A percentile compares a stretch with the other conserved stretches of the same genome.
These are phyloP conservation scores for Amaranthus palmeri DNA, from an alignment of 148 eudicot genomes.

Conservation along the genomic window DNA sequence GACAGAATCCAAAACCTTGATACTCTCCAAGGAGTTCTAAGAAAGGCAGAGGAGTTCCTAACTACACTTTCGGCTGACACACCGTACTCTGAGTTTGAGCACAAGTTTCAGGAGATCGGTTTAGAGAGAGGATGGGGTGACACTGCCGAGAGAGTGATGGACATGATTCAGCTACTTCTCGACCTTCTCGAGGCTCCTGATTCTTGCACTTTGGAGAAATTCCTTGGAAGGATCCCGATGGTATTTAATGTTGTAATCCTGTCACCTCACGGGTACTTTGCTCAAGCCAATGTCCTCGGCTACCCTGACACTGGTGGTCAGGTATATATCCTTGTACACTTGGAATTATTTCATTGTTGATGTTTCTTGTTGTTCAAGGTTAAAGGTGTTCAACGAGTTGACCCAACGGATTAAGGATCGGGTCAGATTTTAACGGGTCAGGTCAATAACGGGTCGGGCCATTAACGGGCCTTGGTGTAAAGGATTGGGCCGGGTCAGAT, in stretches of 20 bases:
- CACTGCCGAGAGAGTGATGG: conserved; percentile 68
- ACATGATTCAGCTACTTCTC: conserved; percentile 76
- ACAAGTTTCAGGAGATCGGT: conserved; percentile 85
- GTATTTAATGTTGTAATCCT: conserved; percentile 97
- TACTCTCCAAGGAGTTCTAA: conserved; percentile 59
- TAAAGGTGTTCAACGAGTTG: too few species aligned
- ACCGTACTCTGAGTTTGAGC: conserved; percentile 71
- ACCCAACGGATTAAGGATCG: too few species aligned
- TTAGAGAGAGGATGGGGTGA: conserved; percentile 99
- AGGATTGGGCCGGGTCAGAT: too few species aligned
- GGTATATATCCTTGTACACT: conserved; percentile 25
- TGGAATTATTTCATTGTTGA: too few species aligned
- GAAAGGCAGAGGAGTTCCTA: conserved; percentile 85
- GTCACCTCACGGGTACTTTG: conserved; percentile 97
- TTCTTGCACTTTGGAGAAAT: conserved; percentile 84
- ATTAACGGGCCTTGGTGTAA: too few species aligned
- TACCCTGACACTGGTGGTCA: conserved; percentile 99
- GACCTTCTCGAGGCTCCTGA: conserved; percentile 99
- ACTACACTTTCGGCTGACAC: conserved; percentile 59
- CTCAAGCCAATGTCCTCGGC: conserved; percentile 91
- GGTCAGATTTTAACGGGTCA: too few species aligned
- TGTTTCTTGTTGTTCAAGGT: too few species aligned
- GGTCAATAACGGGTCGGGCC: too few species aligned
- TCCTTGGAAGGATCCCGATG: conserved; percentile 88
- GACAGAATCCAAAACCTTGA: conserved; percentile 72